These are phyloP conservation scores for Diutina scorzettiae DNA, from an alignment of 1,139 yeast genomes.

Conservation along the genomic window DNA sequence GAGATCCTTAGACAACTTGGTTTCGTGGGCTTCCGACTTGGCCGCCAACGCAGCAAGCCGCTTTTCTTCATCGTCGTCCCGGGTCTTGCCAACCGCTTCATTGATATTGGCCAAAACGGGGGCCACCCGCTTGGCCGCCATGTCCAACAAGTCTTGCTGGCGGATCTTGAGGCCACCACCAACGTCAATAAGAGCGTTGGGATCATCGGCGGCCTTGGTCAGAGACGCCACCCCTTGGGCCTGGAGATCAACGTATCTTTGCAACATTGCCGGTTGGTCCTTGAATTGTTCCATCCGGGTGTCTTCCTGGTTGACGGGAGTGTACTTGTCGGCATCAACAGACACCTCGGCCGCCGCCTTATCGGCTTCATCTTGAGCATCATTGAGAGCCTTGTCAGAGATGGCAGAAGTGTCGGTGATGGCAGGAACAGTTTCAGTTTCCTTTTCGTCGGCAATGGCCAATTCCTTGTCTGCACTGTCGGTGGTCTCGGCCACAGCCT, in stretches of 20 bases:
- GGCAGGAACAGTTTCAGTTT: conserved; percentile 5
- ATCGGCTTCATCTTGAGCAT: conserved; percentile 7
- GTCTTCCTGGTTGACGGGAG: neutral
- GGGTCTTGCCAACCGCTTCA: conserved; percentile 36
- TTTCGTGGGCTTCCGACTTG: conserved; percentile 31
- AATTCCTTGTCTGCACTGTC: conserved; percentile 7
- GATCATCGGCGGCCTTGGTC: conserved; percentile 33
- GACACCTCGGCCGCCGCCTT: conserved; percentile 7
- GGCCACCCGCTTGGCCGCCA: conserved; percentile 45
- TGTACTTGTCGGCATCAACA: conserved; percentile 9
- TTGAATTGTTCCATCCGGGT: conserved; percentile 1
- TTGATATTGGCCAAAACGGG: conserved; percentile 42
- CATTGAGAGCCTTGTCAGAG: neutral
- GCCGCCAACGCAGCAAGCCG: conserved; percentile 27
- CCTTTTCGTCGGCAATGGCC: conserved; percentile 6
- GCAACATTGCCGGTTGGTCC: conserved; percentile 3
- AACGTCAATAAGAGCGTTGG: conserved; percentile 37
- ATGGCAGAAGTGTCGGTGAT: neutral
- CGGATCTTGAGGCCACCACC: conserved; percentile 47
- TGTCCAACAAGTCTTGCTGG: conserved; percentile 42
- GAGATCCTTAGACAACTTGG: conserved; percentile 29
- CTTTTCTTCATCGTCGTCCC: conserved; percentile 35
- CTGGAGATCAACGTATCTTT: neutral
- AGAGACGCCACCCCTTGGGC: neutral
- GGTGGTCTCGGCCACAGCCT: neutral